Conservation (phyloP, 345 rosid species). For the Eucalyptus curtisii region DNA sequence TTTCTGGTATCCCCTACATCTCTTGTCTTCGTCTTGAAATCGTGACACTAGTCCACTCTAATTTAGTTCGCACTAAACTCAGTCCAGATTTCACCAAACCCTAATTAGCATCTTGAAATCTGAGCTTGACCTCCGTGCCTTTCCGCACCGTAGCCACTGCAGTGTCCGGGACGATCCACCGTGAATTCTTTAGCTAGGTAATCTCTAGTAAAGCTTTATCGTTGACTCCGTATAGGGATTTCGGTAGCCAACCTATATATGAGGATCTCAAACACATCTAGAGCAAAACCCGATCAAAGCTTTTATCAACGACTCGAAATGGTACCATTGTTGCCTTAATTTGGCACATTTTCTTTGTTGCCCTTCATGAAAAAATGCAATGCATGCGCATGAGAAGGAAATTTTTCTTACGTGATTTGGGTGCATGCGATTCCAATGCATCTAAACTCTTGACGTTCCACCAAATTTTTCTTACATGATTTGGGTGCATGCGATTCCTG, state of each 20-base stretch:
- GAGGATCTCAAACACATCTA: not conserved
- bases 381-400: not conserved
- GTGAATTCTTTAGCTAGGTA: not conserved
- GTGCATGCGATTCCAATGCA: not conserved
- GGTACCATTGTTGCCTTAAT: not conserved
- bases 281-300: not conserved
- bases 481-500: too few species aligned
- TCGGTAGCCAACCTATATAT: not conserved
- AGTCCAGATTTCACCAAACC: not conserved
- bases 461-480: too few species aligned
- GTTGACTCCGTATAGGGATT: not conserved
- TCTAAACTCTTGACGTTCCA: not conserved
- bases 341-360: not conserved
- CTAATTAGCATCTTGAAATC: not conserved
- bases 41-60: not conserved
- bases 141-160: not conserved
- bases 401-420: not conserved
- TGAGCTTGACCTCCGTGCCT: not conserved
- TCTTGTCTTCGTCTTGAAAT: not conserved
- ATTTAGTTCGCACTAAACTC: not conserved
- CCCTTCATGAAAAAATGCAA: not conserved
- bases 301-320: not conserved
- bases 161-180: not conserved
- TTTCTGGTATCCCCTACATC: not conserved
- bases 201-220: not conserved